Evolutionary conservation across 2,329 filamentous ascomycete species (phyloP), one percentile per base, ranked within the genome.

Genomic region (Orbilia blumenaviensis): DNA sequence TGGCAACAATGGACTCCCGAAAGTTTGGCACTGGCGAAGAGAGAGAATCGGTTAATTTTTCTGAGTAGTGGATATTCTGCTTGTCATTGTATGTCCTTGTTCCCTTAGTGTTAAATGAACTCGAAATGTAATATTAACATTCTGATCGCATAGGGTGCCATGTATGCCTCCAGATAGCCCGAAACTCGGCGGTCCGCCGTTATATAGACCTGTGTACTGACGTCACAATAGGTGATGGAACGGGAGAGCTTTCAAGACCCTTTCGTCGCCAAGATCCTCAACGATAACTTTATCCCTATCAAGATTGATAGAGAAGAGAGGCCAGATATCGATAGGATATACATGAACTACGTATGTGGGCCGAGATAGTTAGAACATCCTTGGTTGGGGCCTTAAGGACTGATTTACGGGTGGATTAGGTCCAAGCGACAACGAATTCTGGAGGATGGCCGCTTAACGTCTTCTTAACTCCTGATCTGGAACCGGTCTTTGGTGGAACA

Each of bases 401-500:
- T 56, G 10, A 25, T 18, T 61, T 42, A n/a, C n/a, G 34, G 34
- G 44, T 32, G 41, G 50, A 16, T 36, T 25, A 80, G 79, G 79
- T 97, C 42, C 93, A 97, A 82, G 94, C 94, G 0, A 94, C 95
- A 9, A 96, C 91, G 72, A 93, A 92, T 64, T 80, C 80, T 23
- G 80, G 80, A 8, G 95, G 95, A 41, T 98, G 95, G 94, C 95
- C 95, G 0, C 84, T 98, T 76, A 98, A 97, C 81, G 90, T 97
- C n/a, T 98, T 99, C 82, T 87, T 98, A 29, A 99, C 95, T 0
- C 93, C 95, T 0, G 90, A 96, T 79, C 87, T 98, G 25, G 91
- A 97, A 81, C 95, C 95, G 0, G 91, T 99, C 8, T 98, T 97
- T 83, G 95, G 95, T 38, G 94, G 94, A 23, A 97, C 94, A 7